A percentile compares a stretch with the other conserved stretches of the same genome.
Evolutionary conservation across 75 land plant genomes (phyloP).

Genomic region (Picea glauca): DNA sequence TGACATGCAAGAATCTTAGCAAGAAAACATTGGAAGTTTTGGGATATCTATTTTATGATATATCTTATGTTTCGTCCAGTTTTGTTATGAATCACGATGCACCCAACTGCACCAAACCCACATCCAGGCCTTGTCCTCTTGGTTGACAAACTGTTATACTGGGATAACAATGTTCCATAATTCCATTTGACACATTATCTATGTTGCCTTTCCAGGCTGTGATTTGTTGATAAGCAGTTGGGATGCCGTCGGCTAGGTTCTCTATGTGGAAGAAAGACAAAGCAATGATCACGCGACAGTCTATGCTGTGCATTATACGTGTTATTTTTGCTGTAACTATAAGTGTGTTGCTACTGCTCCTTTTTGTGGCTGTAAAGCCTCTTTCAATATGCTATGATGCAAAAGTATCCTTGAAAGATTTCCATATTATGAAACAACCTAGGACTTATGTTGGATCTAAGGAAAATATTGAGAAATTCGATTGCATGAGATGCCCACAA

Average conservation of each 20-base stretch:
- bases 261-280: conserved; percentile 8
- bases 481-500: conserved; percentile 52
- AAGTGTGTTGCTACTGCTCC: neutral
- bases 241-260: neutral
- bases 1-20: neutral
- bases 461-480: conserved; percentile 22
- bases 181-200: neutral
- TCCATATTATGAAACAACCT: neutral
- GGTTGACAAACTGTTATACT: too few species aligned
- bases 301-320: neutral
- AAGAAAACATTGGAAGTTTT: neutral
- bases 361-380: conserved; percentile 7
- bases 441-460: neutral
- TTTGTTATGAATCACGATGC: neutral
- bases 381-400: neutral
- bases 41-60: neutral
- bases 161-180: neutral
- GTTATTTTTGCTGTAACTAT: neutral
- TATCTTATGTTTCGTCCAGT: neutral
- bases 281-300: neutral
- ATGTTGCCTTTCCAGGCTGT: neutral
- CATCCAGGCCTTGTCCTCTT: neutral
- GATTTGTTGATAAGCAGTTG: neutral
- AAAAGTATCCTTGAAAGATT: neutral
- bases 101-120: neutral